A percentile compares a stretch with the other conserved stretches of the same genome.
Conservation (phyloP, 2,329 filamentous ascomycete genomes). For the Cadophora sp. region DNA sequence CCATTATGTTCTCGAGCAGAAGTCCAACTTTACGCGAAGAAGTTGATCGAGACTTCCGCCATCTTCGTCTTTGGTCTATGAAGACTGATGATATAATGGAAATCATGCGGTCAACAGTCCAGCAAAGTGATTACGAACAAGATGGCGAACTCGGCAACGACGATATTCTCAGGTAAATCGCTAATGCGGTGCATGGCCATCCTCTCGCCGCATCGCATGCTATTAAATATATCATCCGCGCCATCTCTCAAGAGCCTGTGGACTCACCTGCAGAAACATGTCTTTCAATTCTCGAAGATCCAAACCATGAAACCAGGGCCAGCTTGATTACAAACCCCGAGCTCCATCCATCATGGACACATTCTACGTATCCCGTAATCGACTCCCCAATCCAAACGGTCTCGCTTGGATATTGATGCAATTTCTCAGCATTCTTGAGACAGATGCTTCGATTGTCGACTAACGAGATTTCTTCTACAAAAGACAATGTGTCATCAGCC, state of each 20-base stretch:
- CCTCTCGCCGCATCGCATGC: constrained; percentile 2
- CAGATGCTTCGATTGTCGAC: neutral
- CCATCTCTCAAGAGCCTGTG: neutral
- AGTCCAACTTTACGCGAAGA: constrained; percentile 12
- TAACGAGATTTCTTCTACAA: constrained; percentile 15
- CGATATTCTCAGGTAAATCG: neutral
- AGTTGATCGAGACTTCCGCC: constrained; percentile 2
- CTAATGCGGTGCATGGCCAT: constrained; percentile 1
- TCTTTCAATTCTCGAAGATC: neutral
- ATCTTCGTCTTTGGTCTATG: constrained; percentile 15
- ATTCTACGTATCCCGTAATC: constrained; percentile 12
- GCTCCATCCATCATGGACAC: constrained; percentile 16
- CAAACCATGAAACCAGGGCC: neutral
- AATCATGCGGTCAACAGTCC: constrained; percentile 9
- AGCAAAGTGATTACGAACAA: constrained; percentile 14
- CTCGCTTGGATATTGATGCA: constrained; percentile 14
- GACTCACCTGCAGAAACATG: neutral
- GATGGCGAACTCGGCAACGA: constrained; percentile 2
- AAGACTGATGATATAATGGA: constrained; percentile 7
- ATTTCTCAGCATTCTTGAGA: constrained; percentile 11
- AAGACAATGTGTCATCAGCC: neutral
- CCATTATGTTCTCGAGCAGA: constrained; percentile 3
- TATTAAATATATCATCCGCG: constrained; percentile 9
- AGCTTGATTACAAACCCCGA: constrained; percentile 6
- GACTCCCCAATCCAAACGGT: constrained; percentile 5